Evolutionary conservation across 345 rosid genomes (phyloP), one percentile per base, ranked within the genome.

Genomic region (Salix udensis): DNA sequence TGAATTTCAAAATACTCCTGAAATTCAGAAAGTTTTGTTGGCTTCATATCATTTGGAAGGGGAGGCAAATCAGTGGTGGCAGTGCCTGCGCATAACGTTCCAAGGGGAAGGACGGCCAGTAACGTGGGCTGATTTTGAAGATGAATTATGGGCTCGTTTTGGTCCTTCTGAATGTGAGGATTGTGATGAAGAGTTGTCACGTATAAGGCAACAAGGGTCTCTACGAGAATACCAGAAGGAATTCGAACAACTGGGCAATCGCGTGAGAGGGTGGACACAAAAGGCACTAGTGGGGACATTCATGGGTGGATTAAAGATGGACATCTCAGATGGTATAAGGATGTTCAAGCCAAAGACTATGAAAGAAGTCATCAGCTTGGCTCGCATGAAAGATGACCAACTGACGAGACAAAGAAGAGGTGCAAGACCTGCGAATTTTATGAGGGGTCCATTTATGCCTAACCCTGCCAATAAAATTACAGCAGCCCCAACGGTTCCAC

Each of bases 1-100:
- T 5, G 68, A 36, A 0, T 73, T 18, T 15, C 53, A 73, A 5
- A 11, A 73, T 2, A 61, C 68, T 15, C 67, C 52, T 10, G 50
- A 19, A 21, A 3, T 31, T 7, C 34, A 65, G 15, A 74, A 74
- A 24, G 70, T 74, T 15, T 14, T 12, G 0, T 26, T 40, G 14
- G 71, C 71, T 14, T 64, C 46, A 0, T 74, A 23, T 26, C 77
- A 64, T 7, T 19, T 74, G 1, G 23, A 42, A 26, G 46, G 46
- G 1, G 62, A 64, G 40, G 62, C 62, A 15, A 46, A 65, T 15
- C 30, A 65, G 28, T 65, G 71, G 71, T 74, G 77, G 68, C n/a
- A 65, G 23, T 42, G 58, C 30, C 55, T 65, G 0, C 3, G 28
- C 3, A 4, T 18, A 1, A 11, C 44, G 7, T 74, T 10, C 9